Percentiles rank a stretch among this genome's conserved stretches.
These are phyloP conservation scores for Starmerella floris DNA, from an alignment of 805 yeast species.

Conservation along the genomic window DNA sequence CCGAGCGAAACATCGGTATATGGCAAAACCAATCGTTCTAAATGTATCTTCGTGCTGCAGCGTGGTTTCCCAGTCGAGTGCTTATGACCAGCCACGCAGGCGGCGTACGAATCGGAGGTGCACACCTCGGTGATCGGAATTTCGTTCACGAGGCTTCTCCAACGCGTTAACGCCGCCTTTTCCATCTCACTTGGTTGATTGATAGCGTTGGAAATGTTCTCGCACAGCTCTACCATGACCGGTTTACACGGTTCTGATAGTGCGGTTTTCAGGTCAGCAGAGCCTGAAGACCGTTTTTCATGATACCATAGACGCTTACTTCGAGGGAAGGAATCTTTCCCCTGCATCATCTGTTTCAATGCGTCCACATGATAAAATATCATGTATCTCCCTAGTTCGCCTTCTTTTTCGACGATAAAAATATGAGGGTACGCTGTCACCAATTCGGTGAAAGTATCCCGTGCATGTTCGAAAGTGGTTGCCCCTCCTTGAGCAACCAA, in stretches of 20 bases:
- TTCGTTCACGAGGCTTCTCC: not conserved
- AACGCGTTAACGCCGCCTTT: not conserved
- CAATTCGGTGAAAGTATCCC: not conserved
- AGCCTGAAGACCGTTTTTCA: not conserved
- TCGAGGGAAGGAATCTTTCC: too few species aligned
- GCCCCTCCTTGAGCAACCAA: not conserved
- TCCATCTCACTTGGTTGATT: slow-evolving; percentile 2
- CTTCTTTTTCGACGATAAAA: slow-evolving; percentile 11
- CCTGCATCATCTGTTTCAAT: not conserved
- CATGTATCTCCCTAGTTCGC: slow-evolving; percentile 5
- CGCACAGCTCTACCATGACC: not conserved
- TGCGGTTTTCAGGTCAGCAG: not conserved
- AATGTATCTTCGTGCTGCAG: slow-evolving; percentile 23
- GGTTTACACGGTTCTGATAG: not conserved
- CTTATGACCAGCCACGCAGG: slow-evolving; percentile 1
- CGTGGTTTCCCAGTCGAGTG: not conserved
- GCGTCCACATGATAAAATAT: slow-evolving; percentile 4
- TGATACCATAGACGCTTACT: too few species aligned
- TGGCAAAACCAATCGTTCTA: slow-evolving; percentile 25
- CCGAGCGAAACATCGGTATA: slow-evolving; percentile 65
- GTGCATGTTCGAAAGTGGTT: not conserved
- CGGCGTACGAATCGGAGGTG: slow-evolving; percentile 1
- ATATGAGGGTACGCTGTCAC: not conserved
- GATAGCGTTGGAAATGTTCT: not conserved
- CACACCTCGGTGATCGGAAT: slow-evolving; percentile 6